Base-by-base conservation (phyloP, 331 rosid species). In the Quercus lobata region DNA sequence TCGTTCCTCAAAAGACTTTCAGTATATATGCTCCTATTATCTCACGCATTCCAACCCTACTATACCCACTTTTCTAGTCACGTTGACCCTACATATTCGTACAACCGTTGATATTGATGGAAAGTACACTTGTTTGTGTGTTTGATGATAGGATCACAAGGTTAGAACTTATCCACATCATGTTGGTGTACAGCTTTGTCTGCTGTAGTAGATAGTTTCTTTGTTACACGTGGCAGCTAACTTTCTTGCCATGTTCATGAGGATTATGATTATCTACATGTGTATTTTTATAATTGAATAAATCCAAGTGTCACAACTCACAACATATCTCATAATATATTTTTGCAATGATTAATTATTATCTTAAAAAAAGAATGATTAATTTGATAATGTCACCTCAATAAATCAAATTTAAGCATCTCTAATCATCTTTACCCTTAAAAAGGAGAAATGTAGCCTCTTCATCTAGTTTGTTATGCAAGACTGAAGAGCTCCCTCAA, bases 31-130 rank as follows among this genome's bases (percentile, higher is more conserved):
- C 82, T 61, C 77, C 71, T 35, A 34, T 57, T 60, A 19, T 56
- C 75, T 60, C 90, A 72, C 90, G 81, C 72, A 19, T 86, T 76
- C 84, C 88, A 56, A 72, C 79, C 69, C 81, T 35, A 21, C 76
- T 57, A 74, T 2, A 41, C 46, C 3, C 46, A 8, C 11, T 24
- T 76, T 81, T 21, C 55, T 19, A 12, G 5, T 78, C 11, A 46
- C 85, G 85, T 85, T 89, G 91, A 89, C 88, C 81, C 66, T 0
- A 27, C 0, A 4, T 29, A 55, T 19, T 22, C 79, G 78, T 27
- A 63, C 24, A 6, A 7, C 86, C 80, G 76, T 79, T 16, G 69
- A 85, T 81, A 0, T 15, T 1, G 7, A 6, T 57, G 22, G n/a
- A 21, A 55, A 3, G 12, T 53, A 65, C 72, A 41, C 46, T 41